Evolutionary conservation across 108 stramenopile genomes (phyloP).

Genomic region (Cyclotella atomus): DNA sequence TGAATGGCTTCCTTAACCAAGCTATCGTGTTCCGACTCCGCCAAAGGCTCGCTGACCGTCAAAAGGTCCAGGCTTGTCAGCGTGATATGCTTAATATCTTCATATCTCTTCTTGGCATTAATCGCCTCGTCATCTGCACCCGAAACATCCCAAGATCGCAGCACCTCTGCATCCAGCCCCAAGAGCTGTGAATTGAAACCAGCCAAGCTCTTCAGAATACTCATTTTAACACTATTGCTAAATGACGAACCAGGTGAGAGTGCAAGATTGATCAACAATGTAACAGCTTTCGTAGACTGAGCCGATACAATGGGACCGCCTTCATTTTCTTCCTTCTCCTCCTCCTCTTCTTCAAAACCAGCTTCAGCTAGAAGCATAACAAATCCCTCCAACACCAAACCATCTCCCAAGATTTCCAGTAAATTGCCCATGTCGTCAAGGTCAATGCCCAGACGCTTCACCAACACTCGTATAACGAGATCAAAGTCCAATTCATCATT

Average conservation of each 20-base stretch:
- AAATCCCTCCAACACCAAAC: conserved; percentile 61
- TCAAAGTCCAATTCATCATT: conserved; percentile 76
- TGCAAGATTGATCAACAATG: conserved; percentile 53
- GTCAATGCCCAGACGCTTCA: conserved; percentile 58
- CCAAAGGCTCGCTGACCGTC: neutral
- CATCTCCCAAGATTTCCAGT: conserved; percentile 32
- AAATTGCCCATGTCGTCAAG: conserved; percentile 23
- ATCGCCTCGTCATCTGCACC: conserved; percentile 12
- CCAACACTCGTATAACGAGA: conserved; percentile 71
- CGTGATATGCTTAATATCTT: conserved; percentile 44
- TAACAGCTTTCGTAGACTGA: conserved; percentile 53
- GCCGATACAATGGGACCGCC: conserved; percentile 31
- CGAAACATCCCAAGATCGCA: conserved; percentile 39
- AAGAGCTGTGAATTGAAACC: conserved; percentile 58
- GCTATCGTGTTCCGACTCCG: too few relatives aligned
- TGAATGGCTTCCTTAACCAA: conserved; percentile 2
- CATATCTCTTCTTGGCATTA: conserved; percentile 23
- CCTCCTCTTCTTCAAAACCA: conserved; percentile 42
- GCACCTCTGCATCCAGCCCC: conserved; percentile 61
- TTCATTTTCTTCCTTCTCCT: conserved; percentile 43
- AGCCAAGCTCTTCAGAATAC: conserved; percentile 54
- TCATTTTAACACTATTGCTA: conserved; percentile 37
- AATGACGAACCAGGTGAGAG: conserved; percentile 29
- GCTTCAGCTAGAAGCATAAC: conserved; percentile 68
- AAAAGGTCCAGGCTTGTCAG: conserved; percentile 18